Conservation (phyloP, 306 rosid species). For the Comarum palustre region DNA sequence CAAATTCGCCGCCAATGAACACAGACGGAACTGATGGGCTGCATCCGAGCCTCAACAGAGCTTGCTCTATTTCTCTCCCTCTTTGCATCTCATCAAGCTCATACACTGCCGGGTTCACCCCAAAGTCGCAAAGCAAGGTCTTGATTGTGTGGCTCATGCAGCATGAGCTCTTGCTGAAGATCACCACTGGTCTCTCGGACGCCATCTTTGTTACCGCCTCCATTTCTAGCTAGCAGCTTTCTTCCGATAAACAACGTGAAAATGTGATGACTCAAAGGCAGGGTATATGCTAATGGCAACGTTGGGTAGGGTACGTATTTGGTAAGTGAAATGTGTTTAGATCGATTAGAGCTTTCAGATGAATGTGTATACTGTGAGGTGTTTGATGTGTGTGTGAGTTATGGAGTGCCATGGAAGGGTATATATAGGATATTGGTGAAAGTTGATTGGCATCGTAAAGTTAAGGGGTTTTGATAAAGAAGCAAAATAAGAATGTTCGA, state of each 20-base stretch:
- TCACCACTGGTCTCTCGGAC: conserved; percentile 86
- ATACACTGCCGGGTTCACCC: conserved; percentile 78
- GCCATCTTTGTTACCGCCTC: conserved; percentile 71
- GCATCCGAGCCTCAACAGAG: conserved; percentile 60
- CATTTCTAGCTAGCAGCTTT: conserved; percentile 35
- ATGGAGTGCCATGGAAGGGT: background rate
- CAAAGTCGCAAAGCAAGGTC: conserved; percentile 73
- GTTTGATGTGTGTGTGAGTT: no score
- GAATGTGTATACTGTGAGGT: no score
- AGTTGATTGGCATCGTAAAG: background rate
- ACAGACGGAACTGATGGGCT: conserved; percentile 79
- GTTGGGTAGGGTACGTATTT: no score
- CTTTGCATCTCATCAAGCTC: conserved; percentile 82
- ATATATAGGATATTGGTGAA: background rate
- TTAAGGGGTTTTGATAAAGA: background rate
- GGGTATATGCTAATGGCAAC: no score
- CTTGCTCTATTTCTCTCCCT: conserved; percentile 89
- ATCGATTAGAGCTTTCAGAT: no score
- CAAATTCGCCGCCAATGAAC: conserved; percentile 74
- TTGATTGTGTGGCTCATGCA: conserved; percentile 87
- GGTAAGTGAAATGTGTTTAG: no score
- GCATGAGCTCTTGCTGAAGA: conserved; percentile 88
- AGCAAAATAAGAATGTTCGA: background rate
- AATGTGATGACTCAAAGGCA: no score
- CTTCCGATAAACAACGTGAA: background rate